These are phyloP conservation scores for Fusarium euwallaceae DNA, from an alignment of 2,329 filamentous ascomycete species.

Conservation along the genomic window DNA sequence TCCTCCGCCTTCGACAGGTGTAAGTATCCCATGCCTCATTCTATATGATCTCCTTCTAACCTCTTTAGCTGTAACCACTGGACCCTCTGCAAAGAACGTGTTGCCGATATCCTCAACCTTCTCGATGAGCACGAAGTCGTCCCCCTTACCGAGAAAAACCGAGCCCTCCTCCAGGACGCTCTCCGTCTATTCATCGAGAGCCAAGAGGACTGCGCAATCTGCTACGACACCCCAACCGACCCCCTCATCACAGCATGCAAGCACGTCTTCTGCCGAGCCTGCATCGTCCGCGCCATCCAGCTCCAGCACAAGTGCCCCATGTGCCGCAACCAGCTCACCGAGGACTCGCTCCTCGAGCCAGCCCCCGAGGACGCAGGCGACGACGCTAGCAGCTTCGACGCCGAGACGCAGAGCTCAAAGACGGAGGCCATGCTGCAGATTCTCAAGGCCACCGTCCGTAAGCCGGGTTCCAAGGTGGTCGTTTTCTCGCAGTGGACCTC, in stretches of 20 bases:
- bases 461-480: slow-evolving; percentile 75
- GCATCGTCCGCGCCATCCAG: slow-evolving; percentile 81
- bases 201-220: slow-evolving; percentile 87
- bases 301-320: slow-evolving; percentile 86
- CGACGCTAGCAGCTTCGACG: slow-evolving; percentile 65
- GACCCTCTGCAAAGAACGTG: slow-evolving; percentile 81
- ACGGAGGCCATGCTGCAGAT: slow-evolving; percentile 84
- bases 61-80: slow-evolving; percentile 82
- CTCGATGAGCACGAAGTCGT: slow-evolving; percentile 78
- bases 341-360: slow-evolving; percentile 73
- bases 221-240: slow-evolving; percentile 77
- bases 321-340: slow-evolving; percentile 78
- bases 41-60: slow-evolving; percentile 9
- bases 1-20: slow-evolving; percentile 85
- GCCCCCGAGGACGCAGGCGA: slow-evolving; percentile 65
- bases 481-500: slow-evolving; percentile 84
- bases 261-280: slow-evolving; percentile 81
- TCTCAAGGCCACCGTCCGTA: slow-evolving; percentile 75
- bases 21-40: slow-evolving; percentile 45
- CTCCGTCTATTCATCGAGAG: slow-evolving; percentile 82
- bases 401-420: slow-evolving; percentile 81
- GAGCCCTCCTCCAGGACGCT: slow-evolving; percentile 78
- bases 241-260: slow-evolving; percentile 90
- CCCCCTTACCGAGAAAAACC: slow-evolving; percentile 78
- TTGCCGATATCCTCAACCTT: slow-evolving; percentile 78